Evolutionary conservation across 2,329 filamentous ascomycete species (phyloP).

Genomic region (Beauveria sp.): DNA sequence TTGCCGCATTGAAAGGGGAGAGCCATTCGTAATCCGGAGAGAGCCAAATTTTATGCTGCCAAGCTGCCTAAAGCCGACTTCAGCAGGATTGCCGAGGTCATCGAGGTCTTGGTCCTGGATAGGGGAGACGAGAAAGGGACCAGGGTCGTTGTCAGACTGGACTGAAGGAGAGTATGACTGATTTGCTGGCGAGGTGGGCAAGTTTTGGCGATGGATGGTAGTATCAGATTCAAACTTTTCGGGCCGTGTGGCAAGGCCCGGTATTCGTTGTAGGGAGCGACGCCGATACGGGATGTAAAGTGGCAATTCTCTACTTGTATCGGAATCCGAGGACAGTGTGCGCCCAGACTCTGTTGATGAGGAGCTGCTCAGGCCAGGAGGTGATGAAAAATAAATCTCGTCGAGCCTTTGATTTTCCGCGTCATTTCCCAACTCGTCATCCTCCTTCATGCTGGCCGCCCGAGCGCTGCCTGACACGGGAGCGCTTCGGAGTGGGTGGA

Average conservation of each 20-base stretch:
- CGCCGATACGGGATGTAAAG: conserved; percentile 5
- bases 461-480: conserved; percentile 9
- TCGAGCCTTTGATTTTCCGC: background rate
- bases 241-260: conserved; percentile 3
- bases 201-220: background rate
- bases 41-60: conserved; percentile 57
- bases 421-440: background rate
- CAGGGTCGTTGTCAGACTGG: background rate
- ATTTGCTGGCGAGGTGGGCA: background rate
- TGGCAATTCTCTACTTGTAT: background rate
- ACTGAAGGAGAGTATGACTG: background rate
- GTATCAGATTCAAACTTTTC: background rate
- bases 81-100: conserved; percentile 37
- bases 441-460: background rate
- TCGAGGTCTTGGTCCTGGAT: background rate
- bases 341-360: conserved; percentile 3
- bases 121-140: background rate
- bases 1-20: conserved; percentile 39
- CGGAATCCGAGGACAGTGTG: background rate
- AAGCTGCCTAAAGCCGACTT: conserved; percentile 51
- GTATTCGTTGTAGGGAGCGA: conserved; percentile 1
- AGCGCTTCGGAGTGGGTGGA: conserved; percentile 1
- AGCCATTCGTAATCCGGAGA: conserved; percentile 54
- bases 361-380: conserved; percentile 1
- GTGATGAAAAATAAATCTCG: background rate